These are phyloP conservation scores for Mimosa pudica DNA, from an alignment of 306 rosid species.

Conservation along the genomic window DNA sequence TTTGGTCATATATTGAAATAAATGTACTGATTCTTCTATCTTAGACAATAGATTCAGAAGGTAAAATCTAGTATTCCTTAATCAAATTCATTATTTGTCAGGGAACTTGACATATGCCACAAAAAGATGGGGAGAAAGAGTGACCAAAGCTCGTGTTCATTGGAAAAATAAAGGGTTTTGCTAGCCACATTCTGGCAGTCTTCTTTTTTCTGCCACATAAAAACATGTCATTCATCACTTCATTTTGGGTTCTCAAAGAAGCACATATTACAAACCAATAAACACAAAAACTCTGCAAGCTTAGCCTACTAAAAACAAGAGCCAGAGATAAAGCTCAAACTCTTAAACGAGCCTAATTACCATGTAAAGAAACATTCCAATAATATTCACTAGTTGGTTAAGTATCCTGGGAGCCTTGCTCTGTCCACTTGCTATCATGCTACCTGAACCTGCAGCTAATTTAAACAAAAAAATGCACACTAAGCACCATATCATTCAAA, in stretches of 20 bases:
- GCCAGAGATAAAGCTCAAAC: conserved; percentile 18
- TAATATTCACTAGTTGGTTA: conserved; percentile 25
- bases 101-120: background rate
- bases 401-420: conserved; percentile 29
- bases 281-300: conserved; percentile 25
- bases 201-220: background rate
- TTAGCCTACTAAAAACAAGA: conserved; percentile 2
- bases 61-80: background rate
- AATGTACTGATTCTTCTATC: background rate
- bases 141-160: background rate
- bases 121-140: background rate
- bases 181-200: background rate
- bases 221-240: background rate
- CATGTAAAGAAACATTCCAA: conserved; percentile 30
- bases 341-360: conserved; percentile 16
- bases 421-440: conserved; percentile 44
- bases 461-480: conserved; percentile 9
- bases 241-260: conserved; percentile 28
- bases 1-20: background rate
- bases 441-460: conserved; percentile 65
- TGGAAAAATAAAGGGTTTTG: no score
- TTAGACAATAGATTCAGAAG: background rate
- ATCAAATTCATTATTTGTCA: no score
- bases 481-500: background rate
- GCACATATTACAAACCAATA: conserved; percentile 2